phyloP scores from a whole-genome alignment of 768 basidiomycete genomes.

The Kwoniella sp. region DNA sequence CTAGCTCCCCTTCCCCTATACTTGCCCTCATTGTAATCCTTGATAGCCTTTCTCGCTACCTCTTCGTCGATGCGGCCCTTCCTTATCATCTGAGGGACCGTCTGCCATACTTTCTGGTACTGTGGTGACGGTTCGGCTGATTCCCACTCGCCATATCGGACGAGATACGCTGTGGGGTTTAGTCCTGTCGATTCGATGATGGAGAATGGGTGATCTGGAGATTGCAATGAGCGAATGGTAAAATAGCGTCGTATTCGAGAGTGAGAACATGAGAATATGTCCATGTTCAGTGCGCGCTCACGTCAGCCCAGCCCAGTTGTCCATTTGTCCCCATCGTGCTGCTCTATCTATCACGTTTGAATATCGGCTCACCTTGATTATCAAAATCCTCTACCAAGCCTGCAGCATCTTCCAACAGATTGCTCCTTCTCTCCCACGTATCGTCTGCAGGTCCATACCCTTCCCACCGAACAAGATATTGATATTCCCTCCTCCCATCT shows the following conservation, averaged over 20 bases:
- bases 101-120: constrained; percentile 24
- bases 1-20: background rate
- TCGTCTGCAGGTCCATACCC: constrained; percentile 36
- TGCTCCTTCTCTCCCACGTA: constrained; percentile 33
- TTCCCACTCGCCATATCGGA: constrained; percentile 12
- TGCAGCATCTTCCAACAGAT: constrained; percentile 21
- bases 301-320: too few relatives aligned
- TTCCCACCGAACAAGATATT: constrained; percentile 39
- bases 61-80: background rate
- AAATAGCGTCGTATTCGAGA: background rate
- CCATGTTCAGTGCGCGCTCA: too few relatives aligned
- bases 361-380: constrained; percentile 19
- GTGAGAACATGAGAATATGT: too few relatives aligned
- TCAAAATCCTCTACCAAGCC: constrained; percentile 23
- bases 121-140: constrained; percentile 3
- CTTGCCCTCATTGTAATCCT: background rate
- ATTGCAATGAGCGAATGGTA: background rate
- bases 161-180: constrained; percentile 14
- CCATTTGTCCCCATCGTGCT: too few relatives aligned
- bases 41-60: constrained; percentile 1
- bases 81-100: constrained; percentile 3
- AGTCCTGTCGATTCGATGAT: constrained; percentile 11
- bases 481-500: constrained; percentile 23
- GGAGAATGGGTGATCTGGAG: constrained; percentile 20
- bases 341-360: too few relatives aligned